Percentiles rank a stretch among this genome's conserved stretches.
Conservation (phyloP, 2,329 filamentous ascomycete genomes). For the Pseudocercospora cruenta region DNA sequence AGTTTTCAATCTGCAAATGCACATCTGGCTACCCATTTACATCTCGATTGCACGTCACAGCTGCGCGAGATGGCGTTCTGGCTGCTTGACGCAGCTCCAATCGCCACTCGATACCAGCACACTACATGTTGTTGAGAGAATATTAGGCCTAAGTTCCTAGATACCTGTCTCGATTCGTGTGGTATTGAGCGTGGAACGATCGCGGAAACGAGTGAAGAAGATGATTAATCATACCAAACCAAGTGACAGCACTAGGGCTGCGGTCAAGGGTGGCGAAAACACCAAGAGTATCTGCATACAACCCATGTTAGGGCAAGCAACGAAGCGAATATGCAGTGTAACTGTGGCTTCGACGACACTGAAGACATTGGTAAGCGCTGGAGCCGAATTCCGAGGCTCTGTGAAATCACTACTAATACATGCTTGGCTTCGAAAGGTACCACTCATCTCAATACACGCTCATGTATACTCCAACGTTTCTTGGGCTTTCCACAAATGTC, state of each 20-base stretch:
- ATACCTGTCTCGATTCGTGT: background rate
- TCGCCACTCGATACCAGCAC: background rate
- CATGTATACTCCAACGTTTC: too few species aligned
- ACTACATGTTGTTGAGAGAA: background rate
- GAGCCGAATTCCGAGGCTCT: background rate
- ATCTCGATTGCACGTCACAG: background rate
- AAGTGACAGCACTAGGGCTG: background rate
- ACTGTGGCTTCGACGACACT: background rate
- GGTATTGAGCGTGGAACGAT: background rate
- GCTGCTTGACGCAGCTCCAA: background rate
- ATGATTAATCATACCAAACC: background rate
- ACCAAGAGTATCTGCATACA: background rate
- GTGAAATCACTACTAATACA: background rate
- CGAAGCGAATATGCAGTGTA: background rate
- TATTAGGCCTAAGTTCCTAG: background rate
- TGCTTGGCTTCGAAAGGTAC: background rate
- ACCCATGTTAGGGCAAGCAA: background rate
- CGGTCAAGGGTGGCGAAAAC: background rate
- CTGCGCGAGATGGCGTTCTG: background rate
- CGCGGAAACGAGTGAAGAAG: background rate
- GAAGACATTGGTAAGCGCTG: background rate
- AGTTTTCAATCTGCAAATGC: background rate
- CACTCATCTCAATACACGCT: too few species aligned
- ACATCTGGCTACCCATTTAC: background rate
- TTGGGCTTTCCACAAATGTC: too few species aligned